phyloP scores from a whole-genome alignment of 345 rosid species.

The Citrus glauca region DNA sequence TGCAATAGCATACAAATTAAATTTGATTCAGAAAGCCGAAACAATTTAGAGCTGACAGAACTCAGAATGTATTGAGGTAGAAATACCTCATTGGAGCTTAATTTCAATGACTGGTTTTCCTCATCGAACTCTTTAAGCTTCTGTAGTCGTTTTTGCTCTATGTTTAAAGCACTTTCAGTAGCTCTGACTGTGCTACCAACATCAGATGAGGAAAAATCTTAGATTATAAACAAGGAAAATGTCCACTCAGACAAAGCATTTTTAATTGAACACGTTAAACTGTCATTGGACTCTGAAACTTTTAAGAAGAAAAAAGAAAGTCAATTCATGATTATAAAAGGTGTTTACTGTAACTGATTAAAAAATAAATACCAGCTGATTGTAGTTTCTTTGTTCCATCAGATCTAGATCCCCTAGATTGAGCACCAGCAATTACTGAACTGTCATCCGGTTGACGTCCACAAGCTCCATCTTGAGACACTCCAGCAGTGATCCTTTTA shows the following conservation, averaged over 20 bases:
- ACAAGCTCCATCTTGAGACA: slow-evolving; percentile 26
- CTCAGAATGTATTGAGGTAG: not conserved
- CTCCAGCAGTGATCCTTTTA: slow-evolving; percentile 24
- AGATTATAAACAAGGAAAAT: not conserved
- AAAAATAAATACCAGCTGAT: slow-evolving; percentile 34
- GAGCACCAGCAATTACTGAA: slow-evolving; percentile 32
- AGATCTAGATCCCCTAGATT: slow-evolving; percentile 20
- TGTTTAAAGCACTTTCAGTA: slow-evolving; percentile 55
- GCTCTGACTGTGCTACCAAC: slow-evolving; percentile 58
- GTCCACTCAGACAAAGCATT: not conserved
- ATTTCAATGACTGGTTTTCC: slow-evolving; percentile 37
- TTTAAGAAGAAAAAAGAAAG: not conserved
- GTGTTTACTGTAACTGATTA: not conserved
- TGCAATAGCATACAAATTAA: not conserved
- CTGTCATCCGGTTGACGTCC: slow-evolving; percentile 9
- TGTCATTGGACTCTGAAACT: not conserved
- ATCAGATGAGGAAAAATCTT: slow-evolving; percentile 15
- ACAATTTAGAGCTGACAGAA: not conserved
- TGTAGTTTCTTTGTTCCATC: slow-evolving; percentile 25
- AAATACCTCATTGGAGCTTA: slow-evolving; percentile 53
- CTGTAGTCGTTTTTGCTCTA: slow-evolving; percentile 63
- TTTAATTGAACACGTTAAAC: not conserved
- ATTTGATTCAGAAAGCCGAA: not conserved
- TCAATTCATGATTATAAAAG: not conserved
- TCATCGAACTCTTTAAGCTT: slow-evolving; percentile 60